These are phyloP conservation scores for Mycena alexandri DNA, from an alignment of 768 basidiomycete species.

Conservation along the genomic window DNA sequence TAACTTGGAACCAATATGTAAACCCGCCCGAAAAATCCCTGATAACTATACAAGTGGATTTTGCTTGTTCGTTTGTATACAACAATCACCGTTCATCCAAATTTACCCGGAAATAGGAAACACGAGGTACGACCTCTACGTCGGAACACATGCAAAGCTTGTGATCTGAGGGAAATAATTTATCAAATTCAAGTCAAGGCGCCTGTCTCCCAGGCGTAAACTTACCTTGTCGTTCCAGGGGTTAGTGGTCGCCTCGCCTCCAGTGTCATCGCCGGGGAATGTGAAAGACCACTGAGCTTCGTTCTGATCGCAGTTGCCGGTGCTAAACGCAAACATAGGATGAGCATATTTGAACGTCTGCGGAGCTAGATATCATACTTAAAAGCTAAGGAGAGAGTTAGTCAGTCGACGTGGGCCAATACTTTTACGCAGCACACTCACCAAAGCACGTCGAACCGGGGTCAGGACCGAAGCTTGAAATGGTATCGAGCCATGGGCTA, in stretches of 20 bases:
- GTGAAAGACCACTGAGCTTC: slow-evolving; percentile 36
- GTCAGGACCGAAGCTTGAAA: slow-evolving; percentile 37
- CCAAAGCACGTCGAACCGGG: slow-evolving; percentile 37
- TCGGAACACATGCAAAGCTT: slow-evolving; percentile 34
- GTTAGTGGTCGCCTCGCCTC: slow-evolving; percentile 30
- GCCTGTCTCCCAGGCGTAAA: too few relatives aligned
- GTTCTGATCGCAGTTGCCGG: slow-evolving; percentile 32
- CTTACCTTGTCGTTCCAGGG: slow-evolving; percentile 36
- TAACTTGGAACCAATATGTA: too few relatives aligned
- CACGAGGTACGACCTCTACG: not conserved
- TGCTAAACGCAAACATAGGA: slow-evolving; percentile 18
- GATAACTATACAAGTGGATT: not conserved
- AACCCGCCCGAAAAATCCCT: not conserved
- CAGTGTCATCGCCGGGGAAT: slow-evolving; percentile 35
- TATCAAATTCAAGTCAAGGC: not conserved
- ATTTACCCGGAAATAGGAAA: not conserved
- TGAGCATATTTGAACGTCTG: too few relatives aligned
- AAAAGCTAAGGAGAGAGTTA: too few relatives aligned
- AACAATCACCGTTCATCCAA: too few relatives aligned
- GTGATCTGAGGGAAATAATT: slow-evolving; percentile 21
- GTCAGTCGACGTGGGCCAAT: not conserved
- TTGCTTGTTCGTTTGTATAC: too few relatives aligned
- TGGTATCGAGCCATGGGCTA: slow-evolving; percentile 28
- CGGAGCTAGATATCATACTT: too few relatives aligned
- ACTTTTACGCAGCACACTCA: slow-evolving; percentile 5